phyloP scores from a whole-genome alignment of 2,329 filamentous ascomycete genomes.

The Ophiocordyceps robertsii region DNA sequence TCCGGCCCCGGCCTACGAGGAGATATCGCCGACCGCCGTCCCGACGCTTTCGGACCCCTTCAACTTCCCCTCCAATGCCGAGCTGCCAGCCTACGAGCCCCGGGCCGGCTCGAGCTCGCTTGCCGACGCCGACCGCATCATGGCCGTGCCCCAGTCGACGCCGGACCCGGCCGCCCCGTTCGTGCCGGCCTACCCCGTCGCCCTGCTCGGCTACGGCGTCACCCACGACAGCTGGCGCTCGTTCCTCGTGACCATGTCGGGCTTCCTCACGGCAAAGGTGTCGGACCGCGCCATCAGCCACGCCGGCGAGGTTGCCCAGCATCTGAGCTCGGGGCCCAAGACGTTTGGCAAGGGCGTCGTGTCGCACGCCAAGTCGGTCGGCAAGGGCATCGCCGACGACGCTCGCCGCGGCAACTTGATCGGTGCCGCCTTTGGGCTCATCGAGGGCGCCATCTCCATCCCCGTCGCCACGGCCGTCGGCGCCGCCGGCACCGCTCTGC shows the following conservation, averaged over 20 bases:
- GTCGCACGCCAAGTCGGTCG: conserved; percentile 21
- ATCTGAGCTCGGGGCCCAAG: conserved; percentile 21
- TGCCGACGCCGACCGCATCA: conserved; percentile 9
- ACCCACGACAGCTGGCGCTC: conserved; percentile 19
- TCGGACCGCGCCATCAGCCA: conserved; percentile 28
- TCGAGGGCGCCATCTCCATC: conserved; percentile 24
- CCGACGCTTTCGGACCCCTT: conserved; percentile 17
- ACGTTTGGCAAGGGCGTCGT: conserved; percentile 21
- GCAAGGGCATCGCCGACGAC: conserved; percentile 19
- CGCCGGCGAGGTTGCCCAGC: conserved; percentile 24
- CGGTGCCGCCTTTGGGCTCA: conserved; percentile 20
- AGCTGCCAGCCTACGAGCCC: conserved; percentile 16
- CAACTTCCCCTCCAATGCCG: conserved; percentile 20
- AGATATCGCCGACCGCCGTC: neutral
- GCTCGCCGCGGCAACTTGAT: conserved; percentile 26
- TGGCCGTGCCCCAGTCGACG: conserved; percentile 26
- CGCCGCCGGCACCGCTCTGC: conserved; percentile 17
- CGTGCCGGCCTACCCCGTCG: conserved; percentile 22
- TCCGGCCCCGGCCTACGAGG: conserved; percentile 4
- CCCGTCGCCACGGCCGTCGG: conserved; percentile 24
- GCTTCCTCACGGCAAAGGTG: conserved; percentile 30
- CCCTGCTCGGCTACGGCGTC: conserved; percentile 24
- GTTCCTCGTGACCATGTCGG: conserved; percentile 26
- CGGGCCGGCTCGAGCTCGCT: neutral
- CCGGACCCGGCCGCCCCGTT: conserved; percentile 23